phyloP scores from a whole-genome alignment of 2,329 filamentous ascomycete species.

The Endocalyx cinctus region DNA sequence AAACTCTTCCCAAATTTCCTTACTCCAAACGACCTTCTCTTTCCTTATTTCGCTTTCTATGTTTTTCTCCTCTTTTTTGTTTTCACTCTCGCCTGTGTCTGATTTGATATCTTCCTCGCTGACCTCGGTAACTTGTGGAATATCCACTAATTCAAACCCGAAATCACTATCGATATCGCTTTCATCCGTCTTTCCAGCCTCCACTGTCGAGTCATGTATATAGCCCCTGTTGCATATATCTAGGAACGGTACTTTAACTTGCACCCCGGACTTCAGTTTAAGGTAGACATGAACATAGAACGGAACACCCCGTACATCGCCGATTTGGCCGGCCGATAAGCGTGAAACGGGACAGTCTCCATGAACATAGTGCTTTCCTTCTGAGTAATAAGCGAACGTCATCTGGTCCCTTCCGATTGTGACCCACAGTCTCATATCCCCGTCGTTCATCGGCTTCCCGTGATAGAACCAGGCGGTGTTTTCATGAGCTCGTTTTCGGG shows the following conservation, averaged over 20 bases:
- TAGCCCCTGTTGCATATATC: constrained; percentile 6
- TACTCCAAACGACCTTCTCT: too few species aligned
- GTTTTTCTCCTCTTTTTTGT: too few species aligned
- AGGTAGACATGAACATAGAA: constrained; percentile 9
- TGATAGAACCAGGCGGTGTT: constrained; percentile 8
- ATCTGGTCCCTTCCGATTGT: constrained; percentile 8
- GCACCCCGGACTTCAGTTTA: not conserved
- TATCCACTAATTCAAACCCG: constrained; percentile 6
- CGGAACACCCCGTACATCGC: constrained; percentile 5
- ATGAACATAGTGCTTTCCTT: constrained; percentile 5
- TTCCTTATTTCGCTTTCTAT: too few species aligned
- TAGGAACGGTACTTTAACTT: constrained; percentile 3
- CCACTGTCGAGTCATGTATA: constrained; percentile 1
- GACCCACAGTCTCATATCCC: constrained; percentile 9
- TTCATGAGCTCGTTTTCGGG: constrained; percentile 3
- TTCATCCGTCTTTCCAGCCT: not conserved
- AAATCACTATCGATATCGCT: constrained; percentile 2
- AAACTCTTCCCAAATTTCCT: too few species aligned
- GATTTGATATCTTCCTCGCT: too few species aligned
- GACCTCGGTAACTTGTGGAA: not conserved
- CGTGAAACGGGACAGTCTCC: constrained; percentile 11
- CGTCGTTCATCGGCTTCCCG: constrained; percentile 11
- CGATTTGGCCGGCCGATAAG: constrained; percentile 4
- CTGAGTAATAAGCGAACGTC: constrained; percentile 8
- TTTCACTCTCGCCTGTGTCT: too few species aligned